Percentiles rank a stretch among this genome's conserved stretches.
Evolutionary conservation across 176 grass and related monocot species (phyloP).

Genomic region (Ampelocalamus luodianensis): DNA sequence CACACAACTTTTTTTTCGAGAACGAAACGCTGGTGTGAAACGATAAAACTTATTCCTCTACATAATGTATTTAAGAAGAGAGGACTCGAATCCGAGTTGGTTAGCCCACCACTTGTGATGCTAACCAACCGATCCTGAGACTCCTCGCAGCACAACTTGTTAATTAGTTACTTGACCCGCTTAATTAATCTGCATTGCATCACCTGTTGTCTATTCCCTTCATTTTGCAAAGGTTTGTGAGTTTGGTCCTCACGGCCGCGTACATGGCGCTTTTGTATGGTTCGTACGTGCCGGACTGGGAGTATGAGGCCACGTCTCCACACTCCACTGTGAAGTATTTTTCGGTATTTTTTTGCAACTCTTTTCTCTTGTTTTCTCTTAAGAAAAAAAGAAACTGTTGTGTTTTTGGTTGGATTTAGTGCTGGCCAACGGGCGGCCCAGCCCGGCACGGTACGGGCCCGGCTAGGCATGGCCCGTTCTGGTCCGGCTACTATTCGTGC

Average conservation of each 20-base stretch:
- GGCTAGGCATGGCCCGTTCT: no score
- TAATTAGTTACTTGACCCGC: background rate
- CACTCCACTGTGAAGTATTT: slow-evolving; percentile 40
- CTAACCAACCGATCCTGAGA: no score
- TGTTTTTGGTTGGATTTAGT: background rate
- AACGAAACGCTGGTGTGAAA: no score
- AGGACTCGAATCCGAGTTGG: no score
- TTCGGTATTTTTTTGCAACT: slow-evolving; percentile 13
- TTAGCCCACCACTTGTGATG: no score
- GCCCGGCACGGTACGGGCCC: no score
- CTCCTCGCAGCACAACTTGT: no score
- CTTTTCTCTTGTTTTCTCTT: background rate
- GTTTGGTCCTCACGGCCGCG: slow-evolving; percentile 55
- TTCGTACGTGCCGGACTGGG: slow-evolving; percentile 67
- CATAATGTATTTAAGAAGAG: no score
- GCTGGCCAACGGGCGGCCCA: no score
- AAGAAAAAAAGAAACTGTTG: background rate
- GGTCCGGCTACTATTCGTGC: no score
- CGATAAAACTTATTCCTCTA: no score
- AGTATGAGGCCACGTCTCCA: slow-evolving; percentile 43
- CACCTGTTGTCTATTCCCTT: background rate
- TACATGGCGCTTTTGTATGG: slow-evolving; percentile 65
- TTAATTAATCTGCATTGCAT: background rate
- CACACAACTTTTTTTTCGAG: background rate
- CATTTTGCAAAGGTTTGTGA: slow-evolving; percentile 48